A percentile compares a stretch with the other conserved stretches of the same genome.
These are phyloP conservation scores for Fusarium sp. DNA, from an alignment of 2,329 filamentous ascomycete genomes.

Conservation along the genomic window DNA sequence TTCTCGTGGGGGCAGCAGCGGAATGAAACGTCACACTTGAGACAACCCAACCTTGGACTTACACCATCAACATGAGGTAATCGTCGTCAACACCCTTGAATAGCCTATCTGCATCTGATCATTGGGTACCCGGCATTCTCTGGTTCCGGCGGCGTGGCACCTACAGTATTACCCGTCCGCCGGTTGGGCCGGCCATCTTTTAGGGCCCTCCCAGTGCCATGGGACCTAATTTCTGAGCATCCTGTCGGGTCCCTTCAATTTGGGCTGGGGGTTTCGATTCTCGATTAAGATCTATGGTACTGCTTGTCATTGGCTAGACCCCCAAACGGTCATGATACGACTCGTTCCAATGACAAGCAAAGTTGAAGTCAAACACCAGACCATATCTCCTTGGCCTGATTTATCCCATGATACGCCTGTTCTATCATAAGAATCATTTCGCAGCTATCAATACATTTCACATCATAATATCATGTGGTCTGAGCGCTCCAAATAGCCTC, in stretches of 20 bases:
- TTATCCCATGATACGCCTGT: not conserved
- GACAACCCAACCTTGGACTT: slow-evolving; percentile 21
- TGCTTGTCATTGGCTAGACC: slow-evolving; percentile 31
- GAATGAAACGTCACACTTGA: slow-evolving; percentile 40
- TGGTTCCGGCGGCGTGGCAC: slow-evolving; percentile 27
- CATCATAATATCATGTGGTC: slow-evolving; percentile 14
- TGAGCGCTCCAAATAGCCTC: slow-evolving; percentile 24
- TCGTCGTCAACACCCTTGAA: not conserved
- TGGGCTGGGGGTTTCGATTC: slow-evolving; percentile 30
- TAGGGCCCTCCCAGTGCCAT: slow-evolving; percentile 36
- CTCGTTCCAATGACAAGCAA: slow-evolving; percentile 6
- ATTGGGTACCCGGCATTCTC: slow-evolving; percentile 26
- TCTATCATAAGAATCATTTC: not conserved
- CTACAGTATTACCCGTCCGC: slow-evolving; percentile 12
- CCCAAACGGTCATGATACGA: slow-evolving; percentile 6
- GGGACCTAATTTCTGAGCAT: slow-evolving; percentile 36
- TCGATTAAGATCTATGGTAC: slow-evolving; percentile 45
- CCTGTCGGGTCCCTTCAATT: slow-evolving; percentile 1
- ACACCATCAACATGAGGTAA: slow-evolving; percentile 18
- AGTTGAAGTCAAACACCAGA: not conserved
- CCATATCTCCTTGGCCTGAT: not conserved
- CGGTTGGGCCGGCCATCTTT: slow-evolving; percentile 15
- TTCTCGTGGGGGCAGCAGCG: slow-evolving; percentile 30
- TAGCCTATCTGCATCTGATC: slow-evolving; percentile 7
- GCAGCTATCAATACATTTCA: slow-evolving; percentile 3